Base-by-base conservation (phyloP, 2,329 filamentous ascomycete genomes). In the Phoma sp. region DNA sequence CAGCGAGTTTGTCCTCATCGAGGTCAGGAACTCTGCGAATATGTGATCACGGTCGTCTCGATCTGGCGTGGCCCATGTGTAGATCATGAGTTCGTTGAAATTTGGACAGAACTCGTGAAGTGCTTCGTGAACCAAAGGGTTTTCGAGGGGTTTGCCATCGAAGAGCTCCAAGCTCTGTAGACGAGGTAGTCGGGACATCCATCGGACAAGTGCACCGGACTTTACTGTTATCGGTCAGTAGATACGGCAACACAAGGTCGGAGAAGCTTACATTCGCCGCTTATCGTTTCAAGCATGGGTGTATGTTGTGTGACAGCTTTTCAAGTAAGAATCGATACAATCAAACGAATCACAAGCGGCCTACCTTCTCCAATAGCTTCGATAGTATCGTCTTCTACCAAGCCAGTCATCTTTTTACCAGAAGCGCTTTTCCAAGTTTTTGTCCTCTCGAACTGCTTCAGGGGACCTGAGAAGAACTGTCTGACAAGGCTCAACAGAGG, bases 81-180 rank as follows among this genome's bases (percentile, higher is more conserved):
- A 86, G 50, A 88, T 84, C 24, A 79, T 83, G 22, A 91, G 71
- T 35, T 83, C 80, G 38, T 79, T 79, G 61, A 91, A 88, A 7
- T 81, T 75, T 2, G 84, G 84, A 60, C 88, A 91, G 60, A 82
- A 77, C 23, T 79, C 68, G 23, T 79, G 77, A 42, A 91, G 82
- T 3, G 83, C 79, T 10, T 75, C 73, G 29, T 82, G 73, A 0
- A 80, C 81, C 2, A 81, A 78, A 50, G 83, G 79, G 45, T 82
- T 76, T 36, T 79, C 81, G 1, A 91, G 77, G 8, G 83, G 80
- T 35, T 79, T 80, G 3, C 86, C 87, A 58, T 88, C 83, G 69
- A 80, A 85, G 2, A 90, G 74, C 13, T 83, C 81, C 30, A 91
- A 76, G 1, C 79, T 80, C 49, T 79, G 82, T 7, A 92, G 74